phyloP scores from a whole-genome alignment of 78 protist species.

The Dictyostelium brefeldianum region DNA sequence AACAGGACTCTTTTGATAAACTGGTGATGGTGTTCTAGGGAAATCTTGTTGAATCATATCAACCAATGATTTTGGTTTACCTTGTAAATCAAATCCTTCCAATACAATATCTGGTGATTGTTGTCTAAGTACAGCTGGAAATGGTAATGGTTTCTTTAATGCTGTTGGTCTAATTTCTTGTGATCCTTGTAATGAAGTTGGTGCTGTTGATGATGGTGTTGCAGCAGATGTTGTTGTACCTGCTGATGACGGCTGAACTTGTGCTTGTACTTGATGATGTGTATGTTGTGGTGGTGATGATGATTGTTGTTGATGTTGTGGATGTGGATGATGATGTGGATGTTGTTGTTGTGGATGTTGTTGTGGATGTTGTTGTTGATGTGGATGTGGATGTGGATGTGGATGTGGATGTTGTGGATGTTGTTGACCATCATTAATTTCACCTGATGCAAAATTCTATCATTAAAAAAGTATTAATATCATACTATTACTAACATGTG shows the following conservation, averaged over 20 bases:
- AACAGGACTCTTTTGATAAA: slow-evolving; percentile 70
- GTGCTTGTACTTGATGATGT: slow-evolving; percentile 22
- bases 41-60: slow-evolving; percentile 88
- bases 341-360: slow-evolving; percentile 15
- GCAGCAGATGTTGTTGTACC: not conserved
- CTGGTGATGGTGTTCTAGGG: slow-evolving; percentile 92
- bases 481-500: too few relatives aligned
- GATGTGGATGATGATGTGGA: not conserved
- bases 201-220: not conserved
- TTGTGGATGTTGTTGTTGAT: slow-evolving; percentile 8
- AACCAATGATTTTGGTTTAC: slow-evolving; percentile 80
- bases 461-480: too few relatives aligned
- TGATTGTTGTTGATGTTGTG: not conserved
- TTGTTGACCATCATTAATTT: not conserved
- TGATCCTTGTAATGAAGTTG: not conserved
- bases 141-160: slow-evolving; percentile 67
- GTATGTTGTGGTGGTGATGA: not conserved
- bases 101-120: slow-evolving; percentile 57
- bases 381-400: slow-evolving; percentile 1
- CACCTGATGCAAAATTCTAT: too few relatives aligned
- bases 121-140: slow-evolving; percentile 41
- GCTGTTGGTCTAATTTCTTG: slow-evolving; percentile 1
- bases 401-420: not conserved
- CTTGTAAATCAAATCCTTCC: slow-evolving; percentile 1
- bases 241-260: too few relatives aligned